phyloP scores from a whole-genome alignment of 371 early-diverging fungal genomes.

The Mortierella sp. region DNA sequence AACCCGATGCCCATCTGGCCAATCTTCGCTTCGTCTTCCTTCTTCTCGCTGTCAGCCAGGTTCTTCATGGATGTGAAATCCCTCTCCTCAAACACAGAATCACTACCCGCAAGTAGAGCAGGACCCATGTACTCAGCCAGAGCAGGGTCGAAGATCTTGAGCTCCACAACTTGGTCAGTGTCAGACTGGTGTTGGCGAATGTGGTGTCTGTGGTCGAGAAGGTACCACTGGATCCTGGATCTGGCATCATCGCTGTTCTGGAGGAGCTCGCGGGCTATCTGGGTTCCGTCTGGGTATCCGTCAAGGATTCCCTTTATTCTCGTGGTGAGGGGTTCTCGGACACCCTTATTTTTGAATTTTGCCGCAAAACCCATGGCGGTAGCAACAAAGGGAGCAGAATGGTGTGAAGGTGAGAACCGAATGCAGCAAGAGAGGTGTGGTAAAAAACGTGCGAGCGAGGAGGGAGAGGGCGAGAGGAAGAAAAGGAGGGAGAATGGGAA shows the following conservation, averaged over 20 bases:
- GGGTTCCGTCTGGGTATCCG: conserved; percentile 56
- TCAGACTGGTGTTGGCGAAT: neutral
- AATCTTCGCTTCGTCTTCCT: conserved; percentile 33
- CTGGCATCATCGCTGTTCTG: conserved; percentile 56
- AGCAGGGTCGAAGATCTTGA: conserved; percentile 6
- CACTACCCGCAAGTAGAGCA: conserved; percentile 48
- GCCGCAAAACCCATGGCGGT: too few species aligned
- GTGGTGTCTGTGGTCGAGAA: conserved; percentile 45
- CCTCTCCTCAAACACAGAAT: conserved; percentile 31
- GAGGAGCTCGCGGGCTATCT: conserved; percentile 53
- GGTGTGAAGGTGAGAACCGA: too few species aligned
- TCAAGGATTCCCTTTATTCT: conserved; percentile 48
- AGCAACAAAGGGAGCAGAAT: too few species aligned
- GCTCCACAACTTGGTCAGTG: neutral
- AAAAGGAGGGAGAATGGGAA: too few species aligned
- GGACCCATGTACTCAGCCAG: conserved; percentile 53
- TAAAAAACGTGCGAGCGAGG: too few species aligned
- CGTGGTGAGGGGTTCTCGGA: conserved; percentile 43
- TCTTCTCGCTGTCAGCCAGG: conserved; percentile 50
- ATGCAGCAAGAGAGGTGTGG: too few species aligned
- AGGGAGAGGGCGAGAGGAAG: too few species aligned
- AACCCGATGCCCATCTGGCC: conserved; percentile 53
- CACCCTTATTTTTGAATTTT: conserved; percentile 10
- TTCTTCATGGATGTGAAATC: conserved; percentile 45
- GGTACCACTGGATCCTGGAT: conserved; percentile 51